phyloP scores from a whole-genome alignment of 2,329 filamentous ascomycete genomes.

The Xylaria sp. region DNA sequence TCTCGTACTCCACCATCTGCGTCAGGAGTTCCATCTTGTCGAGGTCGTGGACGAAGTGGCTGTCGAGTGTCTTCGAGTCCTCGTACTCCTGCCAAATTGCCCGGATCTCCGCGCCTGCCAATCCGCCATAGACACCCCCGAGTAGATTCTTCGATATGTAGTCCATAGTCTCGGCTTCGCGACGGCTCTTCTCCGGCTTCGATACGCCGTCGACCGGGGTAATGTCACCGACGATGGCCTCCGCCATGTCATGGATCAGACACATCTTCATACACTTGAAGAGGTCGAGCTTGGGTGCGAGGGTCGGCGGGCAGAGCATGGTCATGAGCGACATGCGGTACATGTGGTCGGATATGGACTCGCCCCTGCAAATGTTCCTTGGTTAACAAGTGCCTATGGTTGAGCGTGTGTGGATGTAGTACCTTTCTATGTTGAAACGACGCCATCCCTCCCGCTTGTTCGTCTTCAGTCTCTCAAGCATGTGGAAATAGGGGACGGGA shows the following conservation, averaged over 20 bases:
- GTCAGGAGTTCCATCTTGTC: slow-evolving; percentile 96
- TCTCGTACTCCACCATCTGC: slow-evolving; percentile 98
- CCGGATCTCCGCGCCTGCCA: slow-evolving; percentile 75
- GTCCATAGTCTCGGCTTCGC: slow-evolving; percentile 91
- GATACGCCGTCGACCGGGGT: slow-evolving; percentile 88
- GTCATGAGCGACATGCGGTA: slow-evolving; percentile 98
- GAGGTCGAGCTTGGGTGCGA: slow-evolving; percentile 79
- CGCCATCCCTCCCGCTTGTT: slow-evolving; percentile 97
- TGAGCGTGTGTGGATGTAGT: slow-evolving; percentile 12
- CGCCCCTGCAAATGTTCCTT: slow-evolving; percentile 63
- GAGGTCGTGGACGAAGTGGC: slow-evolving; percentile 92
- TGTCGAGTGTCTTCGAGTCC: slow-evolving; percentile 83
- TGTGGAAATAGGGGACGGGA: slow-evolving; percentile 91
- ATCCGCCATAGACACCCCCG: slow-evolving; percentile 77
- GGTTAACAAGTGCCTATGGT: background rate
- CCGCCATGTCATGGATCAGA: slow-evolving; percentile 96
- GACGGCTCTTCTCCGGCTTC: slow-evolving; percentile 88
- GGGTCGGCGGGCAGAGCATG: slow-evolving; percentile 84
- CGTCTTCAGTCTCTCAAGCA: slow-evolving; percentile 93
- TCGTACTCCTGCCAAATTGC: slow-evolving; percentile 96
- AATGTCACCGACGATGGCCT: slow-evolving; percentile 94
- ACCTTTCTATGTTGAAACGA: slow-evolving; percentile 80
- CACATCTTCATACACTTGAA: slow-evolving; percentile 93
- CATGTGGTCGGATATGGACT: slow-evolving; percentile 98
- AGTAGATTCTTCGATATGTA: slow-evolving; percentile 81